These are phyloP conservation scores for Boletus patriciae DNA, from an alignment of 768 basidiomycete species.

Conservation along the genomic window DNA sequence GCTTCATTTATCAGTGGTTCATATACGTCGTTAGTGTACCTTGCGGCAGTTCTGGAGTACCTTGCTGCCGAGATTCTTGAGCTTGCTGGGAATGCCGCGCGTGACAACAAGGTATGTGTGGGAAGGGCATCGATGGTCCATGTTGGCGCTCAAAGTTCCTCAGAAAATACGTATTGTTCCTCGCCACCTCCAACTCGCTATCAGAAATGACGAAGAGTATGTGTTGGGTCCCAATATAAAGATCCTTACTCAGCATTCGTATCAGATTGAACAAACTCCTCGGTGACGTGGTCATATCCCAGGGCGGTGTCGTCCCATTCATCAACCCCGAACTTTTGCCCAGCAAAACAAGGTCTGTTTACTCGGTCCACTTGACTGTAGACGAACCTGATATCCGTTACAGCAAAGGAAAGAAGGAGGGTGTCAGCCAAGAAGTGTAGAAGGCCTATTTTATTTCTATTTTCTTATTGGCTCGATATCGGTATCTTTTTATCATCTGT, in stretches of 20 bases:
- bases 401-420: constrained; percentile 38
- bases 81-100: constrained; percentile 79
- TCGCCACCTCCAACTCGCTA: constrained; percentile 88
- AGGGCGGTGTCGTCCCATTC: constrained; percentile 82
- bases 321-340: constrained; percentile 49
- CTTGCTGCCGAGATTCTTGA: constrained; percentile 93
- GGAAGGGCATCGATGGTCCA: neutral
- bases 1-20: neutral
- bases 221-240: constrained; percentile 11
- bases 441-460: neutral
- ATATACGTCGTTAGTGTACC: constrained; percentile 57
- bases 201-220: constrained; percentile 87
- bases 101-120: constrained; percentile 33
- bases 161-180: constrained; percentile 93
- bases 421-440: constrained; percentile 34
- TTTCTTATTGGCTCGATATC: constrained; percentile 22
- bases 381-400: constrained; percentile 6
- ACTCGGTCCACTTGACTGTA: neutral
- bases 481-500: constrained; percentile 32
- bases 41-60: constrained; percentile 89
- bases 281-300: constrained; percentile 84
- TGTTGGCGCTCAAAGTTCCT: neutral
- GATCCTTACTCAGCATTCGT: neutral
- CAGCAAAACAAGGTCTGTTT: constrained; percentile 30
- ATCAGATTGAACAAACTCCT: constrained; percentile 73